Conservation (phyloP, 2,329 filamentous ascomycete genomes). For the Pseudopyrenochaeta lycopersici region DNA sequence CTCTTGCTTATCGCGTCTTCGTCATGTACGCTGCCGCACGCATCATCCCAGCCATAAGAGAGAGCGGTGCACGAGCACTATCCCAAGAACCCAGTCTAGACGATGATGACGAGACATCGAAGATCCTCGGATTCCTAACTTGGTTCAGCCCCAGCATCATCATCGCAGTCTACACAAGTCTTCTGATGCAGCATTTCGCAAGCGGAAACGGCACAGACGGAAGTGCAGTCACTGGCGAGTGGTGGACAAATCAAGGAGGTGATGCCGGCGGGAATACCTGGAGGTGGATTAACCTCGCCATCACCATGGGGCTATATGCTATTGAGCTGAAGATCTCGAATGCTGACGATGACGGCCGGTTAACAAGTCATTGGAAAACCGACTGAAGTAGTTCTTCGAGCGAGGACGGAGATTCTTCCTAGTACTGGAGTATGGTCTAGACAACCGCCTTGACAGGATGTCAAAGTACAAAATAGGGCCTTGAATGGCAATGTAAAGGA, state of each 20-base stretch:
- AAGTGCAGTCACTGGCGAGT: conserved; percentile 62
- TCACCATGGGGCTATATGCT: conserved; percentile 89
- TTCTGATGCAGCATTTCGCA: conserved; percentile 95
- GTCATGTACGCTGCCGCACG: conserved; percentile 95
- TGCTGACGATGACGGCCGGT: conserved; percentile 76
- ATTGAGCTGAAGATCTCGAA: conserved; percentile 89
- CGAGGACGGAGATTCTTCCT: neutral
- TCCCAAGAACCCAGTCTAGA: conserved; percentile 87
- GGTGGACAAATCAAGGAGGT: conserved; percentile 87
- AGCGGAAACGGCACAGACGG: conserved; percentile 62
- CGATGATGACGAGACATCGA: conserved; percentile 82
- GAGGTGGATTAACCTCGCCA: conserved; percentile 91
- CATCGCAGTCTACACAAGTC: conserved; percentile 94
- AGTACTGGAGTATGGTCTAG: too few relatives aligned
- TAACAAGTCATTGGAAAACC: conserved; percentile 89
- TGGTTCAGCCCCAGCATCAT: conserved; percentile 96
- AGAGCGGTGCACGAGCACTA: conserved; percentile 82
- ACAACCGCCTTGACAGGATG: too few relatives aligned
- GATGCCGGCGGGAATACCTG: conserved; percentile 85
- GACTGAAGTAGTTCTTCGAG: conserved; percentile 64
- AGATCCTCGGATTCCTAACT: conserved; percentile 81
- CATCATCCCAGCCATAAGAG: conserved; percentile 92
- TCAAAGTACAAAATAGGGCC: too few relatives aligned
- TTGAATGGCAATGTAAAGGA: neutral
- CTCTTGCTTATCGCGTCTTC: conserved; percentile 89